phyloP scores from a whole-genome alignment of 2,329 filamentous ascomycete species.

The Aureobasidium sp. region DNA sequence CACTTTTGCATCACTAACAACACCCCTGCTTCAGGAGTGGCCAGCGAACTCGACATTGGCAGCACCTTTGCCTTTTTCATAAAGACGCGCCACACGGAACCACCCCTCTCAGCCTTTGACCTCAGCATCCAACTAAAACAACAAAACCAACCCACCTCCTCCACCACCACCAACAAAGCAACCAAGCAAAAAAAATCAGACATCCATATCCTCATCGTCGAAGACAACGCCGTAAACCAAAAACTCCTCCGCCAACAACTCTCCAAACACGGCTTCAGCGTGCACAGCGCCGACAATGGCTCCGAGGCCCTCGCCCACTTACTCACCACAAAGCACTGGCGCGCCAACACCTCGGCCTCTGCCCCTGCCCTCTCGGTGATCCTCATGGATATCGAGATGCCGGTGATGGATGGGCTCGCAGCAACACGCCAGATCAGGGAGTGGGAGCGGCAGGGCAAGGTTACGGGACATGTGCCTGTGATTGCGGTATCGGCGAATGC shows the following conservation, averaged over 20 bases:
- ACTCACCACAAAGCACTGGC: slow-evolving; percentile 17
- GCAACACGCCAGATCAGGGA: slow-evolving; percentile 61
- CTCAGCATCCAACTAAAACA: neutral
- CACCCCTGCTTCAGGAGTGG: slow-evolving; percentile 34
- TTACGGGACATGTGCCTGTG: slow-evolving; percentile 61
- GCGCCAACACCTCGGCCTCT: neutral
- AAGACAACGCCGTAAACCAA: slow-evolving; percentile 36
- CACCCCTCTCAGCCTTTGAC: neutral
- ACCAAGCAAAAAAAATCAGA: neutral
- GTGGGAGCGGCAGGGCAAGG: slow-evolving; percentile 52
- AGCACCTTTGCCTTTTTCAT: slow-evolving; percentile 62
- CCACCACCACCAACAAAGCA: neutral
- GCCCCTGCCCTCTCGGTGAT: slow-evolving; percentile 38
- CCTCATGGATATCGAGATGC: slow-evolving; percentile 73
- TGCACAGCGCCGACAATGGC: slow-evolving; percentile 34
- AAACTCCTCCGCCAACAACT: slow-evolving; percentile 32
- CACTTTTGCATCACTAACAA: neutral
- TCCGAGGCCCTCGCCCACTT: slow-evolving; percentile 28
- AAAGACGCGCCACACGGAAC: slow-evolving; percentile 38
- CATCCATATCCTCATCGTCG: slow-evolving; percentile 17
- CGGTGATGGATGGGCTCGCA: slow-evolving; percentile 57
- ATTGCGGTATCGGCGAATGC: slow-evolving; percentile 76
- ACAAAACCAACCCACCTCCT: neutral
- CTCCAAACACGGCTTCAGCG: slow-evolving; percentile 26
- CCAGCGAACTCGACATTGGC: slow-evolving; percentile 48